A percentile compares a stretch with the other conserved stretches of the same genome.
Evolutionary conservation across 139 green algal genomes (phyloP).

Genomic region (Yamagishiella unicocca): DNA sequence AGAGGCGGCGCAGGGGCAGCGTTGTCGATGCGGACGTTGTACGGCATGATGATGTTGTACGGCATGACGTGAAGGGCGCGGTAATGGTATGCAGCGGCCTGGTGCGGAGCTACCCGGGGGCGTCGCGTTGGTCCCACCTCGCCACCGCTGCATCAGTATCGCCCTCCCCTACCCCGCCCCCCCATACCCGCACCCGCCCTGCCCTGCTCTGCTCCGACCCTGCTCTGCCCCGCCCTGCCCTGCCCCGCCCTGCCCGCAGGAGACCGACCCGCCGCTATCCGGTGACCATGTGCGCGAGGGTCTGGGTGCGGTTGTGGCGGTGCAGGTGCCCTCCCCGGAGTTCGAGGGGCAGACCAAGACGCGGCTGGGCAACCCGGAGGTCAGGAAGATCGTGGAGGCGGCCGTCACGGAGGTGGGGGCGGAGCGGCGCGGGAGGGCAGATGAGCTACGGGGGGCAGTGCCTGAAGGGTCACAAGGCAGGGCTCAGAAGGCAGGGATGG

Average conservation of each 20-base stretch:
- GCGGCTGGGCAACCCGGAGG: slow-evolving; percentile 94
- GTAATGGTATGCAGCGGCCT: no score
- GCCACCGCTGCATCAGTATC: no score
- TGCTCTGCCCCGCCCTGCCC: neutral
- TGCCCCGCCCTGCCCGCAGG: slow-evolving; percentile 1
- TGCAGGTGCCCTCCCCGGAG: slow-evolving; percentile 91
- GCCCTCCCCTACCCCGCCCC: neutral
- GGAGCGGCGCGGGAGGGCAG: no score
- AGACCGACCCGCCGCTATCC: slow-evolving; percentile 30
- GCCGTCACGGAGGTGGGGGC: slow-evolving; percentile 65
- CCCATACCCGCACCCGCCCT: neutral
- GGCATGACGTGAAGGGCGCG: neutral
- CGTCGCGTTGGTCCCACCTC: no score
- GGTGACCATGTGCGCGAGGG: slow-evolving; percentile 96
- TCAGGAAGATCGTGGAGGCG: slow-evolving; percentile 84
- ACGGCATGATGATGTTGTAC: neutral
- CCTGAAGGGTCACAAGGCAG: no score
- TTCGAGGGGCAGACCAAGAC: slow-evolving; percentile 99
- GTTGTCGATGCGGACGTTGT: no score
- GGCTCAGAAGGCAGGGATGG: no score
- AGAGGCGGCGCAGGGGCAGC: no score
- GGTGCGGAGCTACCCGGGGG: no score
- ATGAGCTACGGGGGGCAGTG: no score
- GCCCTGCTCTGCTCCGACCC: neutral
- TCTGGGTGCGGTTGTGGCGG: slow-evolving; percentile 77